Evolutionary conservation across 78 protist genomes (phyloP).

Genomic region (Dictyostelium intermedium): DNA sequence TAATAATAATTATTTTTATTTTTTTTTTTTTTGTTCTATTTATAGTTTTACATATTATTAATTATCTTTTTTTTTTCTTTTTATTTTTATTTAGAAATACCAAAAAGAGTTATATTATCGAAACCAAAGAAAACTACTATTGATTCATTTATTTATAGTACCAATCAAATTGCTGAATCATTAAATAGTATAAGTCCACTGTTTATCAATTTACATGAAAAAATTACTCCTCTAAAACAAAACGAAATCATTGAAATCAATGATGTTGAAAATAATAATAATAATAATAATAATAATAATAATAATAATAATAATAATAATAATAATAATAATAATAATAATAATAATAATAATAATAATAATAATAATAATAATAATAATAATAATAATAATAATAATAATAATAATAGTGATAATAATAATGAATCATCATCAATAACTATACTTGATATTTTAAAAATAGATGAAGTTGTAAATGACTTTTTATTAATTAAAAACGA

Average conservation of each 20-base stretch:
- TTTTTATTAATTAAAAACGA: background rate
- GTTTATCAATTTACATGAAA: background rate
- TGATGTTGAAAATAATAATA: no score
- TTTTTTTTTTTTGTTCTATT: no score
- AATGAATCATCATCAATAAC: background rate
- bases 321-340: no score
- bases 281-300: background rate
- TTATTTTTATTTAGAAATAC: slow-evolving; percentile 25
- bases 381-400: background rate
- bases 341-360: no score
- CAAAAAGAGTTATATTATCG: slow-evolving; percentile 14
- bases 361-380: no score
- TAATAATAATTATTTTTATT: no score
- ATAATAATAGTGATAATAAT: background rate
- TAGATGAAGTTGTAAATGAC: slow-evolving; percentile 38
- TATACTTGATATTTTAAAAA: background rate
- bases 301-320: no score
- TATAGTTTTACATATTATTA: no score
- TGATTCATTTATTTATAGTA: slow-evolving; percentile 8
- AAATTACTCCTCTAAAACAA: background rate
- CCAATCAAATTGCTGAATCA: slow-evolving; percentile 17
- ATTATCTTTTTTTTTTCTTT: background rate
- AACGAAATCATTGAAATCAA: no score
- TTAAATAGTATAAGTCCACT: background rate
- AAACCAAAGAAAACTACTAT: slow-evolving; percentile 34